Evolutionary conservation across 2,329 filamentous ascomycete species (phyloP), one percentile per base, ranked within the genome.

Genomic region (Cryoendolithus antarcticus): DNA sequence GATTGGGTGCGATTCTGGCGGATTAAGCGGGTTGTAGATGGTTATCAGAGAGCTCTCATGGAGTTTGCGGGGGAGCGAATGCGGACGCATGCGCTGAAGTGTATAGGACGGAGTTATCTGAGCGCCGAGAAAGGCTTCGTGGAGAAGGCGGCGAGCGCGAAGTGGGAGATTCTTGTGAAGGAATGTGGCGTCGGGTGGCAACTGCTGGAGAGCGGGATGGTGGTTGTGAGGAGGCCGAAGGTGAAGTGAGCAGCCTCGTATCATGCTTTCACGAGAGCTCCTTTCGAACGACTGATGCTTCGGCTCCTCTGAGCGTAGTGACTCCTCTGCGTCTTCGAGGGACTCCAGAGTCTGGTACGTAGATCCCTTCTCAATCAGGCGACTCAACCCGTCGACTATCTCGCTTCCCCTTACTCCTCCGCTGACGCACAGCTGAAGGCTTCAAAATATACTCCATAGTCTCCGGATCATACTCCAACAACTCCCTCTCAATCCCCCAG

Each of bases 1-100:
- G 83, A 96, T 56, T 96, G 85, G 67, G 70, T 86, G 29, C 59
- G 73, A 9, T 95, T 93, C 57, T 82, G 81, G 67, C 72, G 75
- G 47, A 65, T 82, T 34, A 78, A 77, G 62, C 69, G 69, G 46
- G 72, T 68, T 40, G 84, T 91, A 21, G 86, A 95, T 63, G 84
- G 83, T 6, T 82, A 93, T 60, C 74, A 82, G 58, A 74, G 80
- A 30, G 75, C 77, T 41, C 64, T 98, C 41, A 78, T 96, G 69
- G 82, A 86, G 53, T 89, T 79, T 67, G 82, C 84, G 6, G 82
- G 85, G 49, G 73, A 77, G 15, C 70, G 73, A n/a, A 70, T 95
- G 54, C 70, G 82, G 49, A 67, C 75, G 48, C 81, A 86, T 61
- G 77, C 83, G 28, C 66, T 96, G 49, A 93, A 94, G 65, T 91